Evolutionary conservation across 768 basidiomycete species (phyloP).

Genomic region (Naganishia onofrii): DNA sequence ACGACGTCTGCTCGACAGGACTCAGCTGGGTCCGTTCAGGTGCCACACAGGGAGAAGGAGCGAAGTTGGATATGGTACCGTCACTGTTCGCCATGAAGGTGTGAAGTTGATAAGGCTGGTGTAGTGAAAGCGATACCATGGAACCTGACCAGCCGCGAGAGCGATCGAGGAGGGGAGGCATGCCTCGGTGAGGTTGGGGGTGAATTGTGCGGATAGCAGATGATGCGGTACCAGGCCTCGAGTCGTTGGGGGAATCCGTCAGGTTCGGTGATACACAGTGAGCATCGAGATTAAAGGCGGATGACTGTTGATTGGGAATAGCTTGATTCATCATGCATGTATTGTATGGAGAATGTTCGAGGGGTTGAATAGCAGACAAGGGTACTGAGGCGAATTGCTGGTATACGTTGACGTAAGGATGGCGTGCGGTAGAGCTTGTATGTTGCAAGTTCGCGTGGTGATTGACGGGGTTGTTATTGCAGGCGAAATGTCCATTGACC

Average conservation of each 20-base stretch:
- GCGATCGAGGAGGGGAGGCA: background rate
- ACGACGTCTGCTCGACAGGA: background rate
- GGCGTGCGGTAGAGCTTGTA: background rate
- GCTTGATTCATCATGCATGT: background rate
- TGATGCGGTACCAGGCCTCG: background rate
- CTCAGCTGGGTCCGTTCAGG: background rate
- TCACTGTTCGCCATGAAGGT: conserved; percentile 19
- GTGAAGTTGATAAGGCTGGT: conserved; percentile 5
- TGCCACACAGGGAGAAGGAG: background rate
- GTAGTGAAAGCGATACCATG: conserved; percentile 7
- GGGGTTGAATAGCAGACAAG: conserved; percentile 7
- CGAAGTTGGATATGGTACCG: background rate
- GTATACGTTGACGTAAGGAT: conserved; percentile 20
- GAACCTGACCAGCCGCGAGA: background rate
- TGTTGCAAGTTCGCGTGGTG: background rate
- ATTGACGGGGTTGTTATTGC: background rate
- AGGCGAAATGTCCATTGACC: background rate
- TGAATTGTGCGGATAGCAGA: background rate
- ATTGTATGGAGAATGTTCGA: background rate
- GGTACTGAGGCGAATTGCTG: background rate
- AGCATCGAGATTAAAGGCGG: background rate
- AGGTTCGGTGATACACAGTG: background rate
- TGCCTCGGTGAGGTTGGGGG: background rate
- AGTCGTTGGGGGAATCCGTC: conserved; percentile 3
- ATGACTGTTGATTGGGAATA: background rate